phyloP scores from a whole-genome alignment of 2,329 filamentous ascomycete species.

The Claviceps maximensis region DNA sequence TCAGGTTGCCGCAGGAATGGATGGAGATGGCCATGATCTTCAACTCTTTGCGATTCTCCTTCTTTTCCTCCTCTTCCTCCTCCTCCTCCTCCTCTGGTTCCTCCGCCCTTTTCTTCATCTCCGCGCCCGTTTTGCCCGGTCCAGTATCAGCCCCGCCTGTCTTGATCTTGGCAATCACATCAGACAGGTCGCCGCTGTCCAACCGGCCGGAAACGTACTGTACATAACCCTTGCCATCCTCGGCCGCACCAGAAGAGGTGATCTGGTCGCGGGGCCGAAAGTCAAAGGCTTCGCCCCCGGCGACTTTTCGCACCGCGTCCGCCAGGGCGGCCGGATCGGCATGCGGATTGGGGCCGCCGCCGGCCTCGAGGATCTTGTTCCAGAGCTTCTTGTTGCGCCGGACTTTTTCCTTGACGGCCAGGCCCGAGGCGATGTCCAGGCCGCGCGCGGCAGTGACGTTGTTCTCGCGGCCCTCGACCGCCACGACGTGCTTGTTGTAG shows the following conservation, averaged over 20 bases:
- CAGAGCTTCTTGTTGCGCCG: slow-evolving; percentile 77
- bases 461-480: slow-evolving; percentile 74
- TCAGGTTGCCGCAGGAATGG: slow-evolving; percentile 94
- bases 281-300: slow-evolving; percentile 21
- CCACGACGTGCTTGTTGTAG: slow-evolving; percentile 77
- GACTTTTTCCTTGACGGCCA: slow-evolving; percentile 59
- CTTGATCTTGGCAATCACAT: slow-evolving; percentile 49
- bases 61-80: neutral
- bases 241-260: slow-evolving; percentile 36
- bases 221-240: slow-evolving; percentile 54
- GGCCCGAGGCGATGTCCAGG: slow-evolving; percentile 70
- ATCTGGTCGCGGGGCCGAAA: slow-evolving; percentile 38
- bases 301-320: slow-evolving; percentile 21
- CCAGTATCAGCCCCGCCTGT: slow-evolving; percentile 13
- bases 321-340: slow-evolving; percentile 28
- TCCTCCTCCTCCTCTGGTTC: slow-evolving; percentile 4
- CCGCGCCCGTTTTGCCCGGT: neutral
- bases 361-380: slow-evolving; percentile 34
- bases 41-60: slow-evolving; percentile 21
- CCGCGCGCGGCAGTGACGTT: slow-evolving; percentile 77
- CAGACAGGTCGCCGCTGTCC: slow-evolving; percentile 56
- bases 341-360: slow-evolving; percentile 22
- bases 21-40: slow-evolving; percentile 81
- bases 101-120: neutral
- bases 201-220: slow-evolving; percentile 67